phyloP scores from a whole-genome alignment of 371 early-diverging fungal genomes.

The Apophysomyces trapeziformis region DNA sequence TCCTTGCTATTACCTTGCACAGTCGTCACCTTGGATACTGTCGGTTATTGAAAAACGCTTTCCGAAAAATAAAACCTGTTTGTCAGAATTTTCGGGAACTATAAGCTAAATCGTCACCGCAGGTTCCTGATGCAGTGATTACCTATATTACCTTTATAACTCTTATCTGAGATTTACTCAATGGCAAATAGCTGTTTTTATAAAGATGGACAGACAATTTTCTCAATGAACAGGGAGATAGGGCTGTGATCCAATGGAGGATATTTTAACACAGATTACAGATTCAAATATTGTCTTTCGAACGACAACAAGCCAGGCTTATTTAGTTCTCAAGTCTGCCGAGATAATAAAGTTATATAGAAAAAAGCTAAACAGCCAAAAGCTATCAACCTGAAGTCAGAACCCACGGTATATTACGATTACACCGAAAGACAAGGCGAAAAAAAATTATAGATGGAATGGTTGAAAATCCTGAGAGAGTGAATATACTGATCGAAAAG shows the following conservation, averaged over 20 bases:
- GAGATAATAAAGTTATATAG: not conserved
- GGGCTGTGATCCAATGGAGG: slow-evolving; percentile 14
- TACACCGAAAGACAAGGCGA: not conserved
- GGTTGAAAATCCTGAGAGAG: slow-evolving; percentile 3
- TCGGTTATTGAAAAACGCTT: no score
- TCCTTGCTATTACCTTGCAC: no score
- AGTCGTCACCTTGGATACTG: no score
- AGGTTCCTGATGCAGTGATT: no score
- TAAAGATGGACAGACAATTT: slow-evolving; percentile 8
- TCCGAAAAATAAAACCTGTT: no score
- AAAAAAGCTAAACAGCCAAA: not conserved
- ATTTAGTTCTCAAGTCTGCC: slow-evolving; percentile 1
- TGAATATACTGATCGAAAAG: not conserved
- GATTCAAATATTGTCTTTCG: slow-evolving; percentile 9
- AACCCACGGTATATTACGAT: not conserved
- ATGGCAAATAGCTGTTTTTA: not conserved
- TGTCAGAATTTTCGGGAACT: no score
- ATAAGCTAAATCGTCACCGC: no score
- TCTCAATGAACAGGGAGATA: slow-evolving; percentile 11
- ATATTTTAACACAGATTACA: slow-evolving; percentile 12
- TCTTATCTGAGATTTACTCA: no score
- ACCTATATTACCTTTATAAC: no score
- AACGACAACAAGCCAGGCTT: slow-evolving; percentile 6
- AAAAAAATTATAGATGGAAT: slow-evolving; percentile 11
- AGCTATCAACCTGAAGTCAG: not conserved